A percentile compares a stretch with the other conserved stretches of the same genome.
Conservation (phyloP, 1,139 yeast genomes). For the Nakaseomyces kungkrabaensis region DNA sequence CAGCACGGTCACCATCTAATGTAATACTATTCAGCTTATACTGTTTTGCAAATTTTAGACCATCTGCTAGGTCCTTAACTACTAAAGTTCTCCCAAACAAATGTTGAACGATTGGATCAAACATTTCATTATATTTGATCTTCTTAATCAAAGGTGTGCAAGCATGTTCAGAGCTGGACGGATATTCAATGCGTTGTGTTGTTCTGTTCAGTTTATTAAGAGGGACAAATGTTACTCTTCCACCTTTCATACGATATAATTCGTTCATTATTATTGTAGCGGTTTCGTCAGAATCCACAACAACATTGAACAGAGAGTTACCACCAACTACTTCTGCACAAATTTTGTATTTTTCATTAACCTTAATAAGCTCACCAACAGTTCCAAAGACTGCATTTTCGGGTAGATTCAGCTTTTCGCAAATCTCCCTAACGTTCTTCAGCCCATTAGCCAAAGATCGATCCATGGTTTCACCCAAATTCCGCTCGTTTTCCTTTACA, state of each 20-base stretch:
- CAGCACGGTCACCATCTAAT: constrained; percentile 84
- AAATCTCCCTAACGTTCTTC: constrained; percentile 52
- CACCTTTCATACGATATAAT: constrained; percentile 56
- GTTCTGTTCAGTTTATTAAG: constrained; percentile 68
- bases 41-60: constrained; percentile 56
- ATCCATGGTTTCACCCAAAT: constrained; percentile 65
- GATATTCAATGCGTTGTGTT: constrained; percentile 32
- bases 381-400: constrained; percentile 65
- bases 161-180: constrained; percentile 33
- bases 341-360: constrained; percentile 71
- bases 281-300: constrained; percentile 80
- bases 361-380: constrained; percentile 70
- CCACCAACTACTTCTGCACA: constrained; percentile 92
- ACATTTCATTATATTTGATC: constrained; percentile 46
- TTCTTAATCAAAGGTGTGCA: constrained; percentile 71
- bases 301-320: constrained; percentile 71
- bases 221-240: constrained; percentile 88
- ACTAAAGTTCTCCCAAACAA: constrained; percentile 78
- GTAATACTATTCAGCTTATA: constrained; percentile 71
- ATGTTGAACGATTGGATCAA: constrained; percentile 60
- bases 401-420: constrained; percentile 43
- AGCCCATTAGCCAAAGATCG: constrained; percentile 61
- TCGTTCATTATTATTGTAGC: constrained; percentile 75
- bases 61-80: constrained; percentile 58
- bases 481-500: constrained; percentile 46